Evolutionary conservation across 163 green algal genomes (phyloP).

Genomic region (Chloroidium sp.): DNA sequence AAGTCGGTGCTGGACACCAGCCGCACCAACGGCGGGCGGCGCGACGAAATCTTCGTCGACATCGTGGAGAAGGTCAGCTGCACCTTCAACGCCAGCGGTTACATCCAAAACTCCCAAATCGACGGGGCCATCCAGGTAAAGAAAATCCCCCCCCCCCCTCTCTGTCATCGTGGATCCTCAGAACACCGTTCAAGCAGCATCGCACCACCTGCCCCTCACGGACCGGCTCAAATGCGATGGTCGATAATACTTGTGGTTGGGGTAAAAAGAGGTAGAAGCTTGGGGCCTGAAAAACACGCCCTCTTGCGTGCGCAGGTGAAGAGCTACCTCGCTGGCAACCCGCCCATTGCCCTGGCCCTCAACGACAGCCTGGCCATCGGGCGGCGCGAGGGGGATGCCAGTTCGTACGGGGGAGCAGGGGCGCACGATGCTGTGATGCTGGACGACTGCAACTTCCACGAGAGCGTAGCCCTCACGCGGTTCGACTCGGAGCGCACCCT

Average conservation of each 20-base stretch:
- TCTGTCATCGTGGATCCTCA: no score
- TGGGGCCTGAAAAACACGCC: background rate
- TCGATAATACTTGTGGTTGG: no score
- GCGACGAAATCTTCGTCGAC: constrained; percentile 86
- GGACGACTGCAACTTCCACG: constrained; percentile 79
- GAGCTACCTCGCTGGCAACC: constrained; percentile 77
- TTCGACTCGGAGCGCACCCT: constrained; percentile 75
- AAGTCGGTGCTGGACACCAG: constrained; percentile 80
- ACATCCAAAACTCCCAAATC: constrained; percentile 58
- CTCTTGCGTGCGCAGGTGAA: constrained; percentile 54
- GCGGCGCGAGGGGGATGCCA: constrained; percentile 21
- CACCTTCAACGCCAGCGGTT: constrained; percentile 78
- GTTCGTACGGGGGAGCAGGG: constrained; percentile 15
- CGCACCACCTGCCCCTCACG: no score
- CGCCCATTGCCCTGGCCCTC: constrained; percentile 75
- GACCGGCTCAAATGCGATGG: no score
- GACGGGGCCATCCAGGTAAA: constrained; percentile 51
- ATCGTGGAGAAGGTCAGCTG: constrained; percentile 85
- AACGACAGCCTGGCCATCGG: constrained; percentile 75
- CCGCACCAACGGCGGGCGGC: constrained; percentile 47
- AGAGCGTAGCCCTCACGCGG: constrained; percentile 36
- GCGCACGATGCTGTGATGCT: constrained; percentile 48
- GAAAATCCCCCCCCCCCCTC: background rate
- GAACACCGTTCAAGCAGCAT: no score
- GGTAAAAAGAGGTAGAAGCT: no score